These are phyloP conservation scores for Misopates orontium DNA, from an alignment of 257 asterid genomes.

Conservation along the genomic window DNA sequence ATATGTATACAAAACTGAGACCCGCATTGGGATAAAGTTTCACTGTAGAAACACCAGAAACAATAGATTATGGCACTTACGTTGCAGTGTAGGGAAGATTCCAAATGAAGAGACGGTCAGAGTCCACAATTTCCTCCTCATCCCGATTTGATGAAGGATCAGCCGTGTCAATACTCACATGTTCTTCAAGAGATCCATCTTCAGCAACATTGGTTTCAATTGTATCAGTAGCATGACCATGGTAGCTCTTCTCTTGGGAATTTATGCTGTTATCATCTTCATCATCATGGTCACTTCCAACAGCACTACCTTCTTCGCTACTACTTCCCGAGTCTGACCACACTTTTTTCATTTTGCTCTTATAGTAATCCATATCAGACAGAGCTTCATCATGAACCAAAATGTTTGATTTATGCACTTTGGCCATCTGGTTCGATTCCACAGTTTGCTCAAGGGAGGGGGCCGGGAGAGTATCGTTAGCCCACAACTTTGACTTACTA, in stretches of 20 bases:
- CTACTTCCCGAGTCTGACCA: constrained; percentile 78
- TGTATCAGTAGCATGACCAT: constrained; percentile 28
- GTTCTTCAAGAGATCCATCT: constrained; percentile 40
- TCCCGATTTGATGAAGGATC: constrained; percentile 43
- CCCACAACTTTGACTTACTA: constrained; percentile 90
- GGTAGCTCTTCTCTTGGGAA: constrained; percentile 28
- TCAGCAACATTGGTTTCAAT: constrained; percentile 39
- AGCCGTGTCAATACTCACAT: constrained; percentile 31
- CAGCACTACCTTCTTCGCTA: constrained; percentile 43
- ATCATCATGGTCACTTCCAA: constrained; percentile 30
- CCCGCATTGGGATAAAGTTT: too few species aligned
- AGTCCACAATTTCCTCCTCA: constrained; percentile 51
- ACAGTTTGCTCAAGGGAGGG: constrained; percentile 42
- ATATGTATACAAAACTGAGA: neutral
- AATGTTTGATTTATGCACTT: constrained; percentile 35
- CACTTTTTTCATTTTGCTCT: constrained; percentile 59
- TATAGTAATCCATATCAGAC: constrained; percentile 78
- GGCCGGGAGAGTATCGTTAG: constrained; percentile 68
- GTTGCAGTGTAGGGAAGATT: constrained; percentile 85
- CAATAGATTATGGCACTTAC: constrained; percentile 38
- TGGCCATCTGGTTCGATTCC: constrained; percentile 27
- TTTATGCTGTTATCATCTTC: constrained; percentile 29
- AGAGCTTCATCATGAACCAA: constrained; percentile 47
- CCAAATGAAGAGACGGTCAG: constrained; percentile 77
- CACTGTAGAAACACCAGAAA: too few species aligned